Evolutionary conservation across 75 land plant genomes (phyloP).

Genomic region (Pinus albicaulis): DNA sequence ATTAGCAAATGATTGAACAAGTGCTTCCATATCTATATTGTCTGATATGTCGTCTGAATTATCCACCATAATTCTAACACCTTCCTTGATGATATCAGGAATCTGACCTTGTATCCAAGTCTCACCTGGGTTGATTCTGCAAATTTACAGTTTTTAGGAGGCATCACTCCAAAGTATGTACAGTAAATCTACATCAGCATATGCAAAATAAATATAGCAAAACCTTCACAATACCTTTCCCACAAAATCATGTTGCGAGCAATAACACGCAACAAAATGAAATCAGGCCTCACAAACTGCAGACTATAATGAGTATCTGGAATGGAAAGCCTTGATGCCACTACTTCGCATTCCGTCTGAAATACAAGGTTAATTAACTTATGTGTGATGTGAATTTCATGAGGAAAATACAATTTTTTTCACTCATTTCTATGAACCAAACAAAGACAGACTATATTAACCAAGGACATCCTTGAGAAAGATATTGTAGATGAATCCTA

Average conservation of each 20-base stretch:
- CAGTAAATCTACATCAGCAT: neutral
- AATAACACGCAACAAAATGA: constrained; percentile 88
- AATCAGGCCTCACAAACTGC: constrained; percentile 98
- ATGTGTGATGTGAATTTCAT: neutral
- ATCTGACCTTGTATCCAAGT: constrained; percentile 91
- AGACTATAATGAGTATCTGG: constrained; percentile 87
- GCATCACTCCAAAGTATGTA: neutral
- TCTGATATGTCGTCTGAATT: constrained; percentile 39
- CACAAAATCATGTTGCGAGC: constrained; percentile 95
- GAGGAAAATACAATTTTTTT: neutral
- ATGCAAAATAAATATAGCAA: neutral
- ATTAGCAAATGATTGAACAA: constrained; percentile 92
- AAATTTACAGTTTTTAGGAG: neutral
- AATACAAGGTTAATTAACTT: constrained; percentile 1
- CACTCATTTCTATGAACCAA: neutral
- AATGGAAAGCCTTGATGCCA: constrained; percentile 83
- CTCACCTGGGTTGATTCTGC: constrained; percentile 57
- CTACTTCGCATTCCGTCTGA: constrained; percentile 84
- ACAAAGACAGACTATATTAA: neutral
- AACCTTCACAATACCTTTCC: constrained; percentile 60
- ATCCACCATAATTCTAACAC: constrained; percentile 34
- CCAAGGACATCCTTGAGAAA: neutral
- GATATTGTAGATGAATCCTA: constrained; percentile 11
- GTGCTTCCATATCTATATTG: constrained; percentile 79
- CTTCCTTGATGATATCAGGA: constrained; percentile 72